Base-by-base conservation (phyloP, 2,329 filamentous ascomycete species). In the Trichoderma sp. region DNA sequence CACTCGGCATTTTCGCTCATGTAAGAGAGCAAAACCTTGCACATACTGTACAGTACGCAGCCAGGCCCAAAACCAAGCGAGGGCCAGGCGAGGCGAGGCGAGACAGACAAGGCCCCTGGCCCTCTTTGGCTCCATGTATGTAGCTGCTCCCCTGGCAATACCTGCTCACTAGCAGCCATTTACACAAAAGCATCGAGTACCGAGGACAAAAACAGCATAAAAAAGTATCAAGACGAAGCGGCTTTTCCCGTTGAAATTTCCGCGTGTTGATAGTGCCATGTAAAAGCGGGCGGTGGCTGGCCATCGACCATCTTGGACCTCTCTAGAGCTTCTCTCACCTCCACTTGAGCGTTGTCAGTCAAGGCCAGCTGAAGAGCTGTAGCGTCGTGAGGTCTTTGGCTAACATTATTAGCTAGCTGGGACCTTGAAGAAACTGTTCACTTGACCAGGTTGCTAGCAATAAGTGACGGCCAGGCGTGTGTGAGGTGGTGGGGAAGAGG, bases 11-110 rank as follows among this genome's bases (percentile, higher is more conserved):
- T 69, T 50, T 61, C n/a, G 53, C 36, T 61, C 66, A 68, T 68
- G 67, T 58, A 69, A 69, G 57, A 69, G 58, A 30, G n/a, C 47
- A 62, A 69, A 69, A 69, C 67, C 65, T 69, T 69, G 67, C 47
- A 32, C 17, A 20, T 43, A 50, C 13, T 12, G n/a, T n/a, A 43
- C 39, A 43, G 39, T 12, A 53, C 47, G 47, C 11, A 23, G 20
- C 47, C 30, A 34, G 39, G 28, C 53, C 28, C 66, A 34, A 23
- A 61, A 34, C 55, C 55, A 53, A 53, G 66, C 67, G 57, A 43
- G 39, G 15, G 15, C 39, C 39, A 68, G 57, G 57, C 65, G 23
- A 68, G 65, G 30, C 65, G 36, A 68, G 55, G 34, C 66, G 28
- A 68, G 57, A 61, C 39, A 50, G 55, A 62, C 67, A 53, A 62